Evolutionary conservation across 2,329 filamentous ascomycete species (phyloP), one percentile per base, ranked within the genome.

Genomic region (Juglanconis oblonga): DNA sequence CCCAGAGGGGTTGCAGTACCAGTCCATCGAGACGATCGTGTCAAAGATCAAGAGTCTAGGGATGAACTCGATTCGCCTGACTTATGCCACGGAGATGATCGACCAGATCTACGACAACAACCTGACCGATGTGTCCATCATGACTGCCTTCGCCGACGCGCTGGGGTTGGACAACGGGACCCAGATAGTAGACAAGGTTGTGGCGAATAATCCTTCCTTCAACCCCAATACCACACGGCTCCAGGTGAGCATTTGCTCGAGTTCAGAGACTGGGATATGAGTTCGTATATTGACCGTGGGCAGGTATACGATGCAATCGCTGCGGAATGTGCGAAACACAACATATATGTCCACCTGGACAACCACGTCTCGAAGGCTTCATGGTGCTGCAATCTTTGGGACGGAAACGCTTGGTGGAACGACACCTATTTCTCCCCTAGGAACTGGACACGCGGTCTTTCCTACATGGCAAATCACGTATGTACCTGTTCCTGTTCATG

Each of bases 11-110:
- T 76, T 88, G 2, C 84, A 87, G 67, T 86, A 86, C 70, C 79
- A 81, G 40, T 87, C 84, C 0, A 76, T 88, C 52, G 73, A 76
- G 42, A 73, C 71, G 7, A 81, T 88, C 40, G 79, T 87, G 0
- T 71, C 77, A 3, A 80, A 80, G 71, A 78, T 87, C 66, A 86
- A 85, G 66, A 79, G 78, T 61, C 67, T 87, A 0, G 85, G 84
- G 14, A 83, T 88, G 76, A 88, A 88, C 66, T 80, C 82, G 1
- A 80, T 88, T 32, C 83, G 86, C 1, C 71, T 88, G 47, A 87
- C 84, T 0, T 89, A 81, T 57, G 84, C 86, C 3, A 88, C 83
- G 59, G 79, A 88, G 67, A 83, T 88, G 81, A 74, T 88, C 55
- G 85, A 88, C 64, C 76, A 85, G 67, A 83, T 83, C 62, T 78